Evolutionary conservation across 2,329 filamentous ascomycete genomes (phyloP).

Genomic region (Phialophora macrospora): DNA sequence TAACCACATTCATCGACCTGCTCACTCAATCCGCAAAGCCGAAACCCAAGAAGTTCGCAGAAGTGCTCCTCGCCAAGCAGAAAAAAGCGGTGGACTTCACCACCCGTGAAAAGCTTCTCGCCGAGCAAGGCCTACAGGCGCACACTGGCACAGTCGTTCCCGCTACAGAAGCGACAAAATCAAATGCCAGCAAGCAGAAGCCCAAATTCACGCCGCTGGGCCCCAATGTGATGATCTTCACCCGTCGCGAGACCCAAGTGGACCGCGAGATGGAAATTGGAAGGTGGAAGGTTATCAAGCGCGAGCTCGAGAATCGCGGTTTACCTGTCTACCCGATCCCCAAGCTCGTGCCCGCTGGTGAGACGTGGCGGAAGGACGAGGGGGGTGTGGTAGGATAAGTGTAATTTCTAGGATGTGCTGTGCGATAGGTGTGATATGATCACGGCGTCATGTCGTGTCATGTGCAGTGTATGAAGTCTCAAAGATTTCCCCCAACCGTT

Average conservation of each 20-base stretch:
- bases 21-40: slow-evolving; percentile 52
- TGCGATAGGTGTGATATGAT: not conserved
- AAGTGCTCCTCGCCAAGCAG: slow-evolving; percentile 28
- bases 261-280: slow-evolving; percentile 74
- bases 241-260: slow-evolving; percentile 68
- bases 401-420: not conserved
- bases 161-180: not conserved
- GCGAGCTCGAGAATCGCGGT: slow-evolving; percentile 67
- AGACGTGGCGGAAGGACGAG: slow-evolving; percentile 17
- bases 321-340: slow-evolving; percentile 60
- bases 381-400: not conserved
- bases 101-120: not conserved
- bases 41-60: slow-evolving; percentile 55
- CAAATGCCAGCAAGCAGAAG: slow-evolving; percentile 8
- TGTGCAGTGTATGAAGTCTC: not conserved
- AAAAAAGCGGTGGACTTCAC: slow-evolving; percentile 21
- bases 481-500: too few species aligned
- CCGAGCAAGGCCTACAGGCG: not conserved
- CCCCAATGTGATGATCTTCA: slow-evolving; percentile 71
- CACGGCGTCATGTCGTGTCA: not conserved
- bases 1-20: slow-evolving; percentile 55
- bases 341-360: slow-evolving; percentile 11
- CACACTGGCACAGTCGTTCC: not conserved
- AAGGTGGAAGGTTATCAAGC: slow-evolving; percentile 78
- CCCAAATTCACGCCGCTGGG: slow-evolving; percentile 20